Percentiles rank a stretch among this genome's conserved stretches.
Evolutionary conservation across 441 rosid genomes (phyloP).

Genomic region (Pelargonium australe): DNA sequence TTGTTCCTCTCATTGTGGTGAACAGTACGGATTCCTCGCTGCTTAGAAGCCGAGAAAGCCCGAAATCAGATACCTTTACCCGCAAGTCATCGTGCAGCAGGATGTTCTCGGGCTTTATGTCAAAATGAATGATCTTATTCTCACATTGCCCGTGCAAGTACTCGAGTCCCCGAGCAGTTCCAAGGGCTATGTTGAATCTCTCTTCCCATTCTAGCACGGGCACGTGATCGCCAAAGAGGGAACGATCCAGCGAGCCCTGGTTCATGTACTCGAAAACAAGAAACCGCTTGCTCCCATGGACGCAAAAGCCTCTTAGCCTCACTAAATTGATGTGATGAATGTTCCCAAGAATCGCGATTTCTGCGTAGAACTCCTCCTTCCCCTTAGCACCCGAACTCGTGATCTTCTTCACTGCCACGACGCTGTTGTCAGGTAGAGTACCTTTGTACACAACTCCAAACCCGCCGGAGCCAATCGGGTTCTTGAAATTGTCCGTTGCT

Average conservation of each 20-base stretch:
- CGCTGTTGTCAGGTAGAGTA: slow-evolving; percentile 11
- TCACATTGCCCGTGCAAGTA: slow-evolving; percentile 19
- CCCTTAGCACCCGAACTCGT: slow-evolving; percentile 15
- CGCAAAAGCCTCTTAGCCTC: slow-evolving; percentile 17
- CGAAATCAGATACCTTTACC: slow-evolving; percentile 18
- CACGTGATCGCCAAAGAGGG: slow-evolving; percentile 5
- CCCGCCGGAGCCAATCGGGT: slow-evolving; percentile 15
- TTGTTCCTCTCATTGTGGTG: slow-evolving; percentile 19
- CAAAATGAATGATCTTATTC: slow-evolving; percentile 18
- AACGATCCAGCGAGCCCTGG: slow-evolving; percentile 16
- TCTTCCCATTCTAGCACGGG: slow-evolving; percentile 16
- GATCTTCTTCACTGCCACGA: slow-evolving; percentile 20
- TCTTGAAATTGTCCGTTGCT: slow-evolving; percentile 11
- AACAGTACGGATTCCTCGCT: slow-evolving; percentile 11
- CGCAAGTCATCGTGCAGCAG: slow-evolving; percentile 15
- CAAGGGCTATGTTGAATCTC: slow-evolving; percentile 18
- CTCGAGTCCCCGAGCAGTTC: slow-evolving; percentile 20
- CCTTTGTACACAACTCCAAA: slow-evolving; percentile 21
- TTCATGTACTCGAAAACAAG: slow-evolving; percentile 20
- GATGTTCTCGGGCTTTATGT: slow-evolving; percentile 22
- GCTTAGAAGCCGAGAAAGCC: slow-evolving; percentile 17
- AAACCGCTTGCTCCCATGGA: slow-evolving; percentile 13
- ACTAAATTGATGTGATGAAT: slow-evolving; percentile 23
- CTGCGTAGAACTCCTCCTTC: slow-evolving; percentile 17
- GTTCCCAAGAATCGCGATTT: slow-evolving; percentile 15